Evolutionary conservation across 176 grass and related monocot species (phyloP), one percentile per base, ranked within the genome.

Genomic region (Oryza glaberrima): DNA sequence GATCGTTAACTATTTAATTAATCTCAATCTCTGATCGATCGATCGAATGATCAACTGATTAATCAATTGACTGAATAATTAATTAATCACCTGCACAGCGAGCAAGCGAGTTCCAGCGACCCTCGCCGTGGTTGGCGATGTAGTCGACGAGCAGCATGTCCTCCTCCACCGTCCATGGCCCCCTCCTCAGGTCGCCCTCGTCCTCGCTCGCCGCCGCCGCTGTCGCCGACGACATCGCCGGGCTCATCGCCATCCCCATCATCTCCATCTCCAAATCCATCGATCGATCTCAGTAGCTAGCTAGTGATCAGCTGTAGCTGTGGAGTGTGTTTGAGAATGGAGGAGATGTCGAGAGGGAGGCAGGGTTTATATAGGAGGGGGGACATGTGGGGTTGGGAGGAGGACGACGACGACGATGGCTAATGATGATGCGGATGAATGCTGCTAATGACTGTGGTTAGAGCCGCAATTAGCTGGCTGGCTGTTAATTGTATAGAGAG

Each of bases 31-130:
- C 30, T 32, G 30, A 3, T 32, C 30, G 30, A 32, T 32, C 30
- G 41, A 43, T 43, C 41, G 6, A 43, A 9, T 9, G 41, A 43
- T 43, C 41, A 43, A 43, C 2, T 1, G 9, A 44, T 72, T 0
- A 17, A 5, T 26, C 11, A 8, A 1, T 28, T 28, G 28, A 28
- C 28, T 28, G 28, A 28, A 28, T 28, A 28, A 28, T 28, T 22
- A 16, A 26, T 0, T 47, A 65, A 0, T 13, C 77, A 97, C 94
- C 95, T 74, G 95, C 90, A 15, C 83, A 95, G 20, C 89, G 96
- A 2, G 96, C 96, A 5, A 98, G 89, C 0, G 96, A 94, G 86
- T 98, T 98, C 96, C 96, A 98, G 15, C 89, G 87, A 3, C 96
- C 96, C 72, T 94, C 96, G 69, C 96, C 93, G 43, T 98, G 87